These are phyloP conservation scores for Inga oerstediana DNA, from an alignment of 306 rosid genomes.

Conservation along the genomic window DNA sequence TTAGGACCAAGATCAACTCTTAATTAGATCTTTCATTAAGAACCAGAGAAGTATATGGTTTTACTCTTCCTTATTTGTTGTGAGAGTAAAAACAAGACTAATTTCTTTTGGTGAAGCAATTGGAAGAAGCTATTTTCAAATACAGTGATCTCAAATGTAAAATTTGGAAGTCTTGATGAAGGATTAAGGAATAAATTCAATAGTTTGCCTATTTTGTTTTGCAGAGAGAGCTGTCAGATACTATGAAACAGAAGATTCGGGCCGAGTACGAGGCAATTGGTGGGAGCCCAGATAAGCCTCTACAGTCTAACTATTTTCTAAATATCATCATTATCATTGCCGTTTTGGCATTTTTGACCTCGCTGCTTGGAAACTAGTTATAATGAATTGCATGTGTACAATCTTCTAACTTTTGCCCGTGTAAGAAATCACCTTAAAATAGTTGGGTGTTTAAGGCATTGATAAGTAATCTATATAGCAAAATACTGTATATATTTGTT, in stretches of 20 bases:
- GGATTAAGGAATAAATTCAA: conserved; percentile 80
- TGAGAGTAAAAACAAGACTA: conserved; percentile 79
- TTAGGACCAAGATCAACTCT: too few relatives aligned
- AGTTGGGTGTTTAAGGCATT: conserved; percentile 5
- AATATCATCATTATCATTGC: conserved; percentile 78
- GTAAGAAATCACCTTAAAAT: background rate
- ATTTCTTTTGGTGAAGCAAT: conserved; percentile 68
- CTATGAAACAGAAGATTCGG: conserved; percentile 95
- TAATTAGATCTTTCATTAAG: too few relatives aligned
- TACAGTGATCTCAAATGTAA: conserved; percentile 64
- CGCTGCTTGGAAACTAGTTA: conserved; percentile 66
- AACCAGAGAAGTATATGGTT: conserved; percentile 11
- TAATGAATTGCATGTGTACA: conserved; percentile 15
- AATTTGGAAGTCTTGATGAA: conserved; percentile 69
- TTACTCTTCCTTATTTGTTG: conserved; percentile 64
- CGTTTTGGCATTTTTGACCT: conserved; percentile 85
- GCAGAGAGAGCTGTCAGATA: conserved; percentile 89
- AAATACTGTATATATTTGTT: background rate
- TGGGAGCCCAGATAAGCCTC: conserved; percentile 97
- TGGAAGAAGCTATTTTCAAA: conserved; percentile 80
- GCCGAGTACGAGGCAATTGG: conserved; percentile 87
- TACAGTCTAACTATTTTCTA: conserved; percentile 82
- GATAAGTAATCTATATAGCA: background rate
- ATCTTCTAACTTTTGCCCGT: background rate
- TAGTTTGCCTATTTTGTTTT: conserved; percentile 80